Evolutionary conservation across 176 grass and related monocot genomes (phyloP), one percentile per base, ranked within the genome.

Genomic region (Carex kokanica): DNA sequence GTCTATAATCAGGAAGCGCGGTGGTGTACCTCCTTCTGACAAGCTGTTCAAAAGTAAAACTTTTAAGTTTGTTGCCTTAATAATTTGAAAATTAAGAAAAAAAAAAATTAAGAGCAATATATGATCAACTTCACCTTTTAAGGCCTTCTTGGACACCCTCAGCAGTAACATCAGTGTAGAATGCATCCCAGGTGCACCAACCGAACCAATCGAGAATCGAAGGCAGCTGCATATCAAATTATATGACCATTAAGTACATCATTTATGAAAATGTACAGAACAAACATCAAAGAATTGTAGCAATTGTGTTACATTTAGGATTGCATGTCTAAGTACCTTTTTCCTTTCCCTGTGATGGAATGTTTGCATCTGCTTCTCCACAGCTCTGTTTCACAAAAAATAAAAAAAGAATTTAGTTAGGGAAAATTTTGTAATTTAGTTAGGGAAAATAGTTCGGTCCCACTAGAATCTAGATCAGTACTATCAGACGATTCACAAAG

Each of bases 151-250:
- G 85, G 27, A 92, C 90, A 78, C 88, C 90, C 64, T 86, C 86
- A 68, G 90, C 85, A 10, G 91, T 94, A 69, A 97, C 90, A 40
- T 94, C 94, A 15, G 94, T 97, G 88, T 97, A 97, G 94, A 92
- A 97, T 0, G 94, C 94, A 68, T 97, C 94, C 94, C 94, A 97
- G 4, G 94, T 97, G 86, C 94, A 97, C 91, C 94, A 97, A 0
- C 94, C 94, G 41, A 97, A 97, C 89, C 94, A 97, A 60, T 97
- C 89, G 38, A 97, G 49, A 61, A 97, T 91, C 0, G 88, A 90
- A 72, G 94, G 94, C 82, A 94, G 0, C 91, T 84, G 88, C 66
- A 29, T 2, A 87, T 65, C 29, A 81, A 77, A 53, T 14, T 81
- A 51, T 8, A 65, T 14, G 8, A 82, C 6, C 23, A 57, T 16